Evolutionary conservation across 148 eudicot species (phyloP), one percentile per base, ranked within the genome.

Genomic region (Fagopyrum esculentum): DNA sequence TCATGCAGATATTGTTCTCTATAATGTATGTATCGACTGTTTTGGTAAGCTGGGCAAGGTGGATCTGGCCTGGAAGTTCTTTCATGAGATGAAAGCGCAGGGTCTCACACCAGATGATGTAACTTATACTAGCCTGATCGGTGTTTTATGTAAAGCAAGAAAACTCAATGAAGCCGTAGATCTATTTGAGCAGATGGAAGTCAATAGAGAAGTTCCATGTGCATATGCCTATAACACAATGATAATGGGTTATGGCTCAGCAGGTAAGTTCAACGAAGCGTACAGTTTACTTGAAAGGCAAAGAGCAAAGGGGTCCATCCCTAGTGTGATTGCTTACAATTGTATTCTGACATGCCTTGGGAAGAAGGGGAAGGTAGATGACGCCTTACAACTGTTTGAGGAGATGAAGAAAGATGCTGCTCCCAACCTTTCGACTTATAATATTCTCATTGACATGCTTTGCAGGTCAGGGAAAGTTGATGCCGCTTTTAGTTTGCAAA

Each of bases 21-120:
- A 90, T 72, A 94, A 94, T 80, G 98, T 94, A 22, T 91, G 98
- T 77, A 92, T 94, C 16, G 93, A 94, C 76, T 87, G 92, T 71
- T 94, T 94, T 79, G 98, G 98, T 59, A 94, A 92, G 87, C 89
- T 84, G 17, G 98, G 98, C 1, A 94, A 94, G 74, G 96, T 94
- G 75, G 98, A 94, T 75, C 87, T 90, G 89, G 97, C 98, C 69
- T 94, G 98, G 98, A 94, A 94, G 78, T 94, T 94, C 84, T 94
- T 94, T 83, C 97, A 91, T 71, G 98, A 93, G 83, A 85, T 91
- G 85, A 86, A 81, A 84, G 48, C 85, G 26, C 88, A 86, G 19
- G 98, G 98, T 63, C 86, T 89, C 73, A 75, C 74, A 71, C 95
- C 97, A 16, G 98, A 91, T 84, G 98, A 93, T 54, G 97, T 91